Evolutionary conservation across 441 rosid genomes (phyloP), one percentile per base, ranked within the genome.

Genomic region (Erysimum cheiri): DNA sequence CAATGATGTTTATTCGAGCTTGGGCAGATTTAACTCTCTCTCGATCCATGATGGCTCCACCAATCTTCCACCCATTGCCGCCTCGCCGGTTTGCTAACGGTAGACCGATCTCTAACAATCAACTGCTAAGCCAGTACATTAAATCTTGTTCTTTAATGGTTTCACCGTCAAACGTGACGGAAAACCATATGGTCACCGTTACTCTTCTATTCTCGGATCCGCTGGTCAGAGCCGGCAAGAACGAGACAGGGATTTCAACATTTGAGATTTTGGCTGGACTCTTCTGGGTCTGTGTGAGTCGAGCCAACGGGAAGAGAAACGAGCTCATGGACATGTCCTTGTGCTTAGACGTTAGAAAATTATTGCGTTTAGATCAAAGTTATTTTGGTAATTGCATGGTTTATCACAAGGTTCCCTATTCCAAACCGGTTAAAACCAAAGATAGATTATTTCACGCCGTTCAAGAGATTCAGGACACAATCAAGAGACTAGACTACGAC

Each of bases 301-400:
- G 71, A 58, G 71, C 78, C 33, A 89, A 80, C 76, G 86, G 81
- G 17, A 19, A 35, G 5, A 28, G 13, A 13, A 55, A 79, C 43
- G 81, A 79, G 67, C 83, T 85, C 4, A 14, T 73, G 32, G 78
- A 80, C 49, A 76, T 91, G 84, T 80, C 86, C 0, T 5, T 87
- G 24, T 85, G 89, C 44, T 68, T 78, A 53, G 93, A 91, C 32
- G 73, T 76, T 69, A 84, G 96, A 44, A 80, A 77, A 6, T 46
- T 60, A 19, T 28, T 87, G 55, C 82, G 84, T 14, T 62, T 89
- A 36, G 92, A 84, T 39, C 64, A 74, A 59, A 80, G 81, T 10
- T 91, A 69, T 29, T 88, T 88, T 43, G 95, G 95, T 37, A 91
- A 87, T 29, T 85, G 91, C 78, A 80, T 83, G 88, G 81, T 87